Evolutionary conservation across 257 asterid genomes (phyloP), one percentile per base, ranked within the genome.

Genomic region (Gentiana straminea): DNA sequence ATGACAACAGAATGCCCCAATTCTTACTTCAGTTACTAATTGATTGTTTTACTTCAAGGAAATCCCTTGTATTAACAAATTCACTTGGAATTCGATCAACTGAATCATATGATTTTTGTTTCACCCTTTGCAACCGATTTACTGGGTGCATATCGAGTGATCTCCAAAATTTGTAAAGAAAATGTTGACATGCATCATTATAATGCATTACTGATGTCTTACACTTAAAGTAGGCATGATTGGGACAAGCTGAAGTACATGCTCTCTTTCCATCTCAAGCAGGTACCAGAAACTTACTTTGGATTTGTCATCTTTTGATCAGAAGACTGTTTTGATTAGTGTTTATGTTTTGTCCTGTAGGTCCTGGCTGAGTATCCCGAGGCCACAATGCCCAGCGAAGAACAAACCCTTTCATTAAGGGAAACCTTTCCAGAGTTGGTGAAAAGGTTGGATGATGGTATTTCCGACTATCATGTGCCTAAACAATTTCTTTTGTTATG

Each of bases 401-500:
- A 81, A 76, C 98, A 87, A 69, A 72, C 66, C 59, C 73, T 93
- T 62, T 70, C 82, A 52, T 68, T 87, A 58, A 95, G 94, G 61
- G 98, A 83, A 74, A 74, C 84, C 59, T 81, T 76, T 63, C 73
- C 59, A 64, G 97, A 78, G 63, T 70, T 91, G 97, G 88, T 67
- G 75, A 81, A 78, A 78, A 87, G 95, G 94, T 84, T 91, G 94
- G 94, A 87, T 54, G 77, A 91, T 84, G 98, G 98, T 87, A 91
- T 70, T 80, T 75, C 81, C 83, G 46, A 13, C 76, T 13, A 59
- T 65, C 79, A 67, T 67, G 54, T 65, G 49, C 55, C 73, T 69
- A 58, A 48, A 36, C 65, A 52, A 41, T 60, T 60, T 37, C 49
- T 32, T 45, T 58, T 57, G 33, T 60, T 39, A 45, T 52, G 33